These are phyloP conservation scores for Pseudonitzschia pungens DNA, from an alignment of 108 stramenopile genomes.

Conservation along the genomic window DNA sequence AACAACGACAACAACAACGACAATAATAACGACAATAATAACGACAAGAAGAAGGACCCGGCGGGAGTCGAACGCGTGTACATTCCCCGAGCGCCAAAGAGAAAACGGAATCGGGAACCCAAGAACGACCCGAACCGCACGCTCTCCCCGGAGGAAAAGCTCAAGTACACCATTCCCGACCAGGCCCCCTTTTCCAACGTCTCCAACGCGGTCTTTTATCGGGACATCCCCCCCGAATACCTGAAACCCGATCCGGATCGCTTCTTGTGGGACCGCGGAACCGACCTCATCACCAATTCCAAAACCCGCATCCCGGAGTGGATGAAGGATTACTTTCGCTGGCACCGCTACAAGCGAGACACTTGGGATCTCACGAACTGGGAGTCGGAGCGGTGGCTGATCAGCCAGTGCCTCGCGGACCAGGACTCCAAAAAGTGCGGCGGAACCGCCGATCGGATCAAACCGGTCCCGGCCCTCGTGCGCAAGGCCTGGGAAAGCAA, in stretches of 20 bases:
- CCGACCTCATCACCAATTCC: not conserved
- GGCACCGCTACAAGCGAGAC: slow-evolving; percentile 34
- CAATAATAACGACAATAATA: not conserved
- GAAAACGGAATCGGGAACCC: not conserved
- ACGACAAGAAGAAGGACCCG: not conserved
- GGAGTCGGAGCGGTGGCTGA: slow-evolving; percentile 21
- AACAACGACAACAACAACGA: not conserved
- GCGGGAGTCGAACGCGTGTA: not conserved
- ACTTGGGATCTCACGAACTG: slow-evolving; percentile 17
- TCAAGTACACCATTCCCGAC: not conserved
- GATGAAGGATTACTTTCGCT: slow-evolving; percentile 49
- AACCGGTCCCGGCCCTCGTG: slow-evolving; percentile 29
- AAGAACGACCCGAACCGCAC: not conserved
- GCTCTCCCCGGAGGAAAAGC: not conserved
- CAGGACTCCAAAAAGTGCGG: slow-evolving; percentile 27
- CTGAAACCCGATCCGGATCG: not conserved
- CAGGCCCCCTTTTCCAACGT: not conserved
- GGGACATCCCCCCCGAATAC: slow-evolving; percentile 15
- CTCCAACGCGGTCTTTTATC: slow-evolving; percentile 22
- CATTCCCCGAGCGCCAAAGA: not conserved
- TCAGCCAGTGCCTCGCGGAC: slow-evolving; percentile 28
- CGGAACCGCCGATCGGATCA: slow-evolving; percentile 36
- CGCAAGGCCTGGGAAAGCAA: slow-evolving; percentile 33
- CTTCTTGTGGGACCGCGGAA: slow-evolving; percentile 31
- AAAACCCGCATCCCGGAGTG: slow-evolving; percentile 24